Evolutionary conservation across 225 moss, liverwort and hornwort species (phyloP), one percentile per base, ranked within the genome.

Genomic region (Marchantia polymorpha): DNA sequence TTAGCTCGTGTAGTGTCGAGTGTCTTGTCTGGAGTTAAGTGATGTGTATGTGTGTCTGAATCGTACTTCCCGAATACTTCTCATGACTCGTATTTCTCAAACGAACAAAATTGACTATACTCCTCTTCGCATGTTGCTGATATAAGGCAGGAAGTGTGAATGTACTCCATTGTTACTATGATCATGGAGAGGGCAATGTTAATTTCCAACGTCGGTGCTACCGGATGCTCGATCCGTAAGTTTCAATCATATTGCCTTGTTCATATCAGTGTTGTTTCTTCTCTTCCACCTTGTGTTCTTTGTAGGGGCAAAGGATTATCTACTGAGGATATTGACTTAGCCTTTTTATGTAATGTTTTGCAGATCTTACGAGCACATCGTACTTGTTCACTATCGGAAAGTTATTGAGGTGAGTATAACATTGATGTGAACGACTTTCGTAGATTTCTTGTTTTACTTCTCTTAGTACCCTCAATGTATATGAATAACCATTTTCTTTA

Each of bases 381-480:
- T 99, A 9, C 90, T 99, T 78, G 99, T 99, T 27, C 99, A 99
- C 76, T 99, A 99, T 84, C 88, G 95, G 86, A 93, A 99, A 83
- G 95, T 95, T 26, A 99, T 91, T 7, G 99, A 99, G 85, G 93
- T 90, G 85, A 16, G 65, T 65, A 20, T 64, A 19, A 7, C 64
- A 9, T 10, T 23, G 2, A 39, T 39, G 39, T 39, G 39, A 39
- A 39, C 39, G 39, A 7, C 9, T 56, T 56, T 56, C 56, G 56
- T 56, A 56, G 13, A 13, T 12, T 56, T 2, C 56, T 56, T 1
- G 1, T 6, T 56, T 56, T 56, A 3, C 56, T 56, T 2, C 19
- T 1, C 39, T 39, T 39, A 5, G 39, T 2, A 39, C 39, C 39
- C 39, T 39, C 3, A 39, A 5, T 2, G 39, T 2, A 39, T 39